These are phyloP conservation scores for Aphanomyces stellatus DNA, from an alignment of 352 stramenopile species.

Conservation along the genomic window DNA sequence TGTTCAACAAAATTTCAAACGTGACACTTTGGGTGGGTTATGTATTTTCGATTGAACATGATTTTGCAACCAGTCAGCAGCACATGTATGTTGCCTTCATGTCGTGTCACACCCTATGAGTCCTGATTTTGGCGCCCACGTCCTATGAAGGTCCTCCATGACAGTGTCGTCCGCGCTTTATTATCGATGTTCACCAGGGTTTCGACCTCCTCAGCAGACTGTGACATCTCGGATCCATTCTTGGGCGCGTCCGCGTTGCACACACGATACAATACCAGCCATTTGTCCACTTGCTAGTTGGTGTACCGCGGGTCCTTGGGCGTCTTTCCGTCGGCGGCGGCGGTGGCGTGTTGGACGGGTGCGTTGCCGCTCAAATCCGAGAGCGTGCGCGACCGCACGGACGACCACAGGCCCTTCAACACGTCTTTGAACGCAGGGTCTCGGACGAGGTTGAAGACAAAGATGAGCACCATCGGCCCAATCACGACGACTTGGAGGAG, in stretches of 20 bases:
- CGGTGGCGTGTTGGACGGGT: neutral
- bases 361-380: constrained; percentile 1
- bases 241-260: neutral
- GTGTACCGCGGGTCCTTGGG: neutral
- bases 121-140: too few species aligned
- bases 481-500: constrained; percentile 7
- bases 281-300: too few species aligned
- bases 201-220: neutral
- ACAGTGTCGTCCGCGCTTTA: neutral
- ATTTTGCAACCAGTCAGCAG: too few species aligned
- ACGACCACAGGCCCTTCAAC: neutral
- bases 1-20: too few species aligned
- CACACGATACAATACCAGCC: neutral
- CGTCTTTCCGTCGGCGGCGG: too few species aligned
- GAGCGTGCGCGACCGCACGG: neutral
- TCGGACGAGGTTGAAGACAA: constrained; percentile 1
- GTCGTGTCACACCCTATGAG: too few species aligned
- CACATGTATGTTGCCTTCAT: too few species aligned
- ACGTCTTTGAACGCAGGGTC: constrained; percentile 10
- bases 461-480: constrained; percentile 11
- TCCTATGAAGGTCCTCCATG: too few species aligned
- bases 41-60: too few species aligned
- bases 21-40: too few species aligned
- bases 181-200: neutral
- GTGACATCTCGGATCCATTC: neutral